phyloP scores from a whole-genome alignment of 768 basidiomycete genomes.

The Suillus placidus region DNA sequence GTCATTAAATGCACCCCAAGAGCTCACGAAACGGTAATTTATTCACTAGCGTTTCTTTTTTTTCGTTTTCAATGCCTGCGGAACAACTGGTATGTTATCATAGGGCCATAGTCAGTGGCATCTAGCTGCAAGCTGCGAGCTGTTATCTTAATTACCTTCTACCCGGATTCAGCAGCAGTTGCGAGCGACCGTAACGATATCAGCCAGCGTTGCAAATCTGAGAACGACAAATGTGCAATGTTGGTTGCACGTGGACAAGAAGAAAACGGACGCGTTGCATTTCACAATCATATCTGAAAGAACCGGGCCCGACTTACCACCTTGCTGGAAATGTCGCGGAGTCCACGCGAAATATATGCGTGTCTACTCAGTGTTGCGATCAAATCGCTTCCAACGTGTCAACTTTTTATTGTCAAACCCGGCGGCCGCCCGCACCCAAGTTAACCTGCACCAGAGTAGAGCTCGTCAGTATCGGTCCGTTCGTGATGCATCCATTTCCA shows the following conservation, averaged over 20 bases:
- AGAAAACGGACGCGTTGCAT: not conserved
- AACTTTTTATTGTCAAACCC: not conserved
- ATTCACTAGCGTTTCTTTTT: not conserved
- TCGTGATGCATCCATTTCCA: not conserved
- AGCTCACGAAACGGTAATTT: not conserved
- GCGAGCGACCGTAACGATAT: not conserved
- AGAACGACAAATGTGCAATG: not conserved
- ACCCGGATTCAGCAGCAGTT: not conserved
- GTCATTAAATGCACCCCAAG: not conserved
- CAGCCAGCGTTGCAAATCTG: not conserved
- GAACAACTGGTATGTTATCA: not conserved
- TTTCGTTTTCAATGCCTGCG: not conserved
- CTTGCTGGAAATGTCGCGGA: not conserved
- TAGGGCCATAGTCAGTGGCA: not conserved
- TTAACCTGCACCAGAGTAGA: not conserved
- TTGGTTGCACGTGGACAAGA: not conserved
- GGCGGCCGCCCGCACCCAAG: not conserved
- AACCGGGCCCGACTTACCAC: slow-evolving; percentile 3
- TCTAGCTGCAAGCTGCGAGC: not conserved
- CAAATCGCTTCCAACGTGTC: slow-evolving; percentile 9
- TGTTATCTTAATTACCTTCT: not conserved
- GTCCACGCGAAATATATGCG: not conserved
- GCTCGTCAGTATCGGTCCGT: not conserved
- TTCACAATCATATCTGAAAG: not conserved
- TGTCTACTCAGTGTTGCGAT: not conserved